A percentile compares a stretch with the other conserved stretches of the same genome.
Evolutionary conservation across 2,329 filamentous ascomycete genomes (phyloP).

Genomic region (Rosellinia necatrix): DNA sequence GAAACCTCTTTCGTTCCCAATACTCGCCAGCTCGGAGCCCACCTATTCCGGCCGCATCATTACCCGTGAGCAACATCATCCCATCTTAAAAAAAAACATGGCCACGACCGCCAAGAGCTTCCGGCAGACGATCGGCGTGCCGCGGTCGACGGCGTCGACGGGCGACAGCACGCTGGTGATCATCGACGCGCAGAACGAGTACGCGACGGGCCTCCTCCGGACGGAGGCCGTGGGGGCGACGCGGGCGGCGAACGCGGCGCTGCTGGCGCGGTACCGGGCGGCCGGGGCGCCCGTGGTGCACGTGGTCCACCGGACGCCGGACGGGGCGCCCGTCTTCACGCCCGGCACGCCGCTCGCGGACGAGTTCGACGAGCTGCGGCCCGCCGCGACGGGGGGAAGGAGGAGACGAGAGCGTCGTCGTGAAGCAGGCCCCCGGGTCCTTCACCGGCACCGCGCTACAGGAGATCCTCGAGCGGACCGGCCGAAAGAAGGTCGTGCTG

Average conservation of each 20-base stretch:
- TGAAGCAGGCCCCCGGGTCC: constrained; percentile 9
- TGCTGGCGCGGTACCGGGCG: constrained; percentile 13
- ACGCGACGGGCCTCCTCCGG: constrained; percentile 11
- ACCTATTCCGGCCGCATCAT: too few relatives aligned
- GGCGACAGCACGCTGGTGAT: constrained; percentile 16
- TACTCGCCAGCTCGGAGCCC: too few relatives aligned
- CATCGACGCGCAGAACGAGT: constrained; percentile 22
- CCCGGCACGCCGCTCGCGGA: constrained; percentile 15
- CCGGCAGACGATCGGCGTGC: constrained; percentile 15
- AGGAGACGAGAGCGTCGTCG: constrained; percentile 7
- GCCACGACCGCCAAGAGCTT: constrained; percentile 17
- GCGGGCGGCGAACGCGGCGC: constrained; percentile 9
- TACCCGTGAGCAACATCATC: neutral
- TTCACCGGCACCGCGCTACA: constrained; percentile 19
- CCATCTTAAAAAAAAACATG: neutral
- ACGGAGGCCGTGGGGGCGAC: constrained; percentile 9
- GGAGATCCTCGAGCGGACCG: constrained; percentile 13
- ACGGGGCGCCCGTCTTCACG: constrained; percentile 18
- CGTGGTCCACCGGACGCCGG: constrained; percentile 16
- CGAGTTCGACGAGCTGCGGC: constrained; percentile 19
- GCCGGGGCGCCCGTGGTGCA: constrained; percentile 12
- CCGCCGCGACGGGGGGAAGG: constrained; percentile 3
- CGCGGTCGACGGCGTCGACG: constrained; percentile 20
- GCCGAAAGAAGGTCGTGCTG: constrained; percentile 20
- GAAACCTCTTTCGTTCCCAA: too few relatives aligned